Evolutionary conservation across 495 filamentous ascomycete species (phyloP).

Genomic region (Delitschia confertaspora): DNA sequence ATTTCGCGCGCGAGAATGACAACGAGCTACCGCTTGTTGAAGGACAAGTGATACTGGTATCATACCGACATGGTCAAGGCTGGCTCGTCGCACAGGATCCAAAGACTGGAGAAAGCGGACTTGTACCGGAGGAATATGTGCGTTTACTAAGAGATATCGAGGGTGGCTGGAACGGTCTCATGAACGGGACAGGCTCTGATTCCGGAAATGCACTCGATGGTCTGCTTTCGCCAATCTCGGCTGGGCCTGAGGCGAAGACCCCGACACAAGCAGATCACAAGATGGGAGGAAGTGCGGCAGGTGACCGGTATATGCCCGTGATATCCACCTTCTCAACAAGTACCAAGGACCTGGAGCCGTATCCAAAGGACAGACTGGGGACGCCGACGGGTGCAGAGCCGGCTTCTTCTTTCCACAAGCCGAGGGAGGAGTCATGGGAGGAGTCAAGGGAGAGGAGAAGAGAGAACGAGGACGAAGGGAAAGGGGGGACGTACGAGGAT

Average conservation of each 20-base stretch:
- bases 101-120: conserved; percentile 75
- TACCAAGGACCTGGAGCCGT: conserved; percentile 63
- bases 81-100: conserved; percentile 97
- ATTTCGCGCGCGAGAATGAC: conserved; percentile 90
- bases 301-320: conserved; percentile 52
- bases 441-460: too few relatives aligned
- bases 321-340: conserved; percentile 69
- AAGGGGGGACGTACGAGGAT: too few relatives aligned
- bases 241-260: conserved; percentile 24
- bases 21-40: conserved; percentile 90
- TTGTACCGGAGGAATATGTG: conserved; percentile 96
- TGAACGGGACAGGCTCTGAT: conserved; percentile 12
- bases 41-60: conserved; percentile 94
- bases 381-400: conserved; percentile 21
- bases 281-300: conserved; percentile 36
- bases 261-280: conserved; percentile 28
- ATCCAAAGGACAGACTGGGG: conserved; percentile 42
- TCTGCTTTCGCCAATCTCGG: conserved; percentile 23
- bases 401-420: conserved; percentile 4
- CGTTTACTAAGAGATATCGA: conserved; percentile 87
- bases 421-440: too few relatives aligned
- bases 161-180: conserved; percentile 42
- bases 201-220: conserved; percentile 7
- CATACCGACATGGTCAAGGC: conserved; percentile 88
- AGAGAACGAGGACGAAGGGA: too few relatives aligned